These are phyloP conservation scores for Suillus fuscotomentosus DNA, from an alignment of 768 basidiomycete genomes.

Conservation along the genomic window DNA sequence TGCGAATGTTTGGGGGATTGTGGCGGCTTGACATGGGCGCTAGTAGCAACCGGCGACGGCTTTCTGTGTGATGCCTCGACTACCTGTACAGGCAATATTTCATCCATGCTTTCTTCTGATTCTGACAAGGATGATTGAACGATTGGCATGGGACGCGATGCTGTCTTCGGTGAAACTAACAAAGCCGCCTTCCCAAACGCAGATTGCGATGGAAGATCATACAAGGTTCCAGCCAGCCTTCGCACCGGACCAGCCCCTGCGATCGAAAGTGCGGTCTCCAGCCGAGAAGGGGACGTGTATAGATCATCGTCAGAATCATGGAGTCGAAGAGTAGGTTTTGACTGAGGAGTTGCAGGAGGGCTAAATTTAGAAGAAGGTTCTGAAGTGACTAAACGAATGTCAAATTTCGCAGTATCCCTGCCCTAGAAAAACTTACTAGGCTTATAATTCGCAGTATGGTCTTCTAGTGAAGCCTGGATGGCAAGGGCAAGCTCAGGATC, in stretches of 20 bases:
- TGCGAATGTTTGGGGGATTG: not conserved
- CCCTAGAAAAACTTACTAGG: not conserved
- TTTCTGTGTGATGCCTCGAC: slow-evolving; percentile 9
- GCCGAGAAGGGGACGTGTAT: slow-evolving; percentile 49
- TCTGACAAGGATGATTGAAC: not conserved
- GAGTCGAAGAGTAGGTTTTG: not conserved
- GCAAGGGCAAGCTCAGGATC: slow-evolving; percentile 61
- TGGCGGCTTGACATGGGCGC: not conserved
- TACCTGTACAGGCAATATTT: not conserved
- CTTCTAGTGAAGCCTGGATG: slow-evolving; percentile 59
- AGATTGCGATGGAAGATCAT: slow-evolving; percentile 18
- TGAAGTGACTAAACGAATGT: not conserved
- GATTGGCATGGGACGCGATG: slow-evolving; percentile 3
- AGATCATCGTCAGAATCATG: slow-evolving; percentile 44
- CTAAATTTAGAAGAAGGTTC: slow-evolving; percentile 6
- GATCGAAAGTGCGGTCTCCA: slow-evolving; percentile 69
- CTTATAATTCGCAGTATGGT: not conserved
- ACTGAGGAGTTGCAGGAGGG: not conserved
- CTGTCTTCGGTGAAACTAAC: slow-evolving; percentile 18
- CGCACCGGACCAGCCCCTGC: slow-evolving; percentile 52
- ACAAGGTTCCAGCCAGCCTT: slow-evolving; percentile 12
- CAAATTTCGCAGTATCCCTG: not conserved
- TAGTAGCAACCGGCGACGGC: slow-evolving; percentile 1
- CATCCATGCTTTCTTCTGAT: slow-evolving; percentile 1
- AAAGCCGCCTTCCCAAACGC: slow-evolving; percentile 40